Conservation (phyloP, 2,329 filamentous ascomycete species). For the Pseudofabraea citricarpa region DNA sequence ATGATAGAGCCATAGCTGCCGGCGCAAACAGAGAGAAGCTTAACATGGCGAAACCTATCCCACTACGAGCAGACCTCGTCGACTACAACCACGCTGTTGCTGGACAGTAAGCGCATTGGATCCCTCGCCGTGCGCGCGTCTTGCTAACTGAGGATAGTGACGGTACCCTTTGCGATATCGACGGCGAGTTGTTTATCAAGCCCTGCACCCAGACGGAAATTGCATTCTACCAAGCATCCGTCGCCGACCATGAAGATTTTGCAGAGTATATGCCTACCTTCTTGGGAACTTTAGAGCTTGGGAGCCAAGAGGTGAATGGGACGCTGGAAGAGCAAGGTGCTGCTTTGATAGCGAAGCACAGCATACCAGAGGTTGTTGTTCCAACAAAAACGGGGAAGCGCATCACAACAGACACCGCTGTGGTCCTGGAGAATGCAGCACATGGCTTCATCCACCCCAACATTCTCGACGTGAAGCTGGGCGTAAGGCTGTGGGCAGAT, state of each 20-base stretch:
- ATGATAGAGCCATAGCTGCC: conserved; percentile 27
- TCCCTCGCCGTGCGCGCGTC: conserved; percentile 2
- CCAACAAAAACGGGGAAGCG: conserved; percentile 20
- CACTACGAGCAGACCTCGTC: conserved; percentile 48
- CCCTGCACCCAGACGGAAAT: conserved; percentile 85
- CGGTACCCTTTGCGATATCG: conserved; percentile 78
- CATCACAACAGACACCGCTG: conserved; percentile 73
- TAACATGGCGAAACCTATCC: conserved; percentile 37
- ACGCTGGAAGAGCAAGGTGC: conserved; percentile 40
- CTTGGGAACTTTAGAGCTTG: conserved; percentile 74
- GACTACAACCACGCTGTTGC: conserved; percentile 74
- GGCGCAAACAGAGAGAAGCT: conserved; percentile 17
- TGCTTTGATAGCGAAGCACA: conserved; percentile 23
- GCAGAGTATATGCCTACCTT: conserved; percentile 78
- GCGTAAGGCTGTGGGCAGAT: conserved; percentile 80
- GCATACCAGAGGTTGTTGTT: conserved; percentile 20
- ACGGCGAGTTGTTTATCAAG: conserved; percentile 87
- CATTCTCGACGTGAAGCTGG: conserved; percentile 90
- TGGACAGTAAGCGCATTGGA: conserved; percentile 62
- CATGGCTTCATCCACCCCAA: conserved; percentile 80
- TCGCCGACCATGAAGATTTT: conserved; percentile 64
- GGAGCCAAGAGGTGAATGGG: conserved; percentile 46
- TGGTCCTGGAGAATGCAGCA: conserved; percentile 82
- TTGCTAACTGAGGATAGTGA: conserved; percentile 56
- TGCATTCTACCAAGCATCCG: conserved; percentile 75